A percentile compares a stretch with the other conserved stretches of the same genome.
These are phyloP conservation scores for Kandelia obovata DNA, from an alignment of 345 rosid genomes.

Conservation along the genomic window DNA sequence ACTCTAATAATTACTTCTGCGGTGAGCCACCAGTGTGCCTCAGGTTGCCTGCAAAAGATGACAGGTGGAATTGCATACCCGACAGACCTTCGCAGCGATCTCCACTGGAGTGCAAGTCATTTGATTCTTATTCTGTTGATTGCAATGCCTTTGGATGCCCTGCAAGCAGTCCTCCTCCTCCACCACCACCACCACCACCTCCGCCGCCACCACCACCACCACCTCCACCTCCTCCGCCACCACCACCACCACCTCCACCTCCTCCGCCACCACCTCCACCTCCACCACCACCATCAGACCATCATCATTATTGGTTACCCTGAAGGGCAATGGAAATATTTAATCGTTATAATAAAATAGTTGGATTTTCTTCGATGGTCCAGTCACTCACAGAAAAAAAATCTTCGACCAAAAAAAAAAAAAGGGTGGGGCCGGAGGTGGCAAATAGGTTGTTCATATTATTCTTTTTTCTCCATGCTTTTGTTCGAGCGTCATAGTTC, in stretches of 20 bases:
- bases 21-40: slow-evolving; percentile 58
- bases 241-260: background rate
- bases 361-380: no score
- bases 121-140: slow-evolving; percentile 48
- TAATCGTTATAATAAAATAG: no score
- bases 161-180: background rate
- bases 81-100: slow-evolving; percentile 61
- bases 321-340: no score
- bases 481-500: no score
- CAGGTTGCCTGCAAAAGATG: slow-evolving; percentile 47
- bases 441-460: no score
- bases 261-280: background rate
- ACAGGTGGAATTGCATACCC: slow-evolving; percentile 61
- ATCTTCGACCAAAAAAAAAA: no score
- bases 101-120: slow-evolving; percentile 45
- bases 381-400: no score
- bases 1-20: slow-evolving; percentile 57
- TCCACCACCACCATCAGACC: background rate
- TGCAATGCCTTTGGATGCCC: slow-evolving; percentile 58
- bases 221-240: background rate
- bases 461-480: no score
- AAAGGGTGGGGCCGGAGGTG: no score
- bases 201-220: background rate
- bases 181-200: background rate
- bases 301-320: no score